These are phyloP conservation scores for Pichia sp. DNA, from an alignment of 1,139 yeast genomes.

Conservation along the genomic window DNA sequence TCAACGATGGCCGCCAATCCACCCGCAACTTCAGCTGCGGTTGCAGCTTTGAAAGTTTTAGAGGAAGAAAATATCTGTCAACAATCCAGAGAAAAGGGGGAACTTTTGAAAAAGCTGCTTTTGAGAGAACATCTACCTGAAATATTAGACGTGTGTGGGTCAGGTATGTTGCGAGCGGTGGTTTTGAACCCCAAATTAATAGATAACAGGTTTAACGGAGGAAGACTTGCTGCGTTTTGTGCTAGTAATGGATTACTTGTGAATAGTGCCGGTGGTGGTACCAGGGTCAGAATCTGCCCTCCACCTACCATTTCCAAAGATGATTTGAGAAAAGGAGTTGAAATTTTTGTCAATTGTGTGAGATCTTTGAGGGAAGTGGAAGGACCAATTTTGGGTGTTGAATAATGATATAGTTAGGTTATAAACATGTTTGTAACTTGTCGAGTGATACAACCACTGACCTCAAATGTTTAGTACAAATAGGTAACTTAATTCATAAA, in stretches of 20 bases:
- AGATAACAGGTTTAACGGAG: constrained; percentile 58
- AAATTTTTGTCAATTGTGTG: constrained; percentile 20
- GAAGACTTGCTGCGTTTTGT: constrained; percentile 88
- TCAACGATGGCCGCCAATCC: constrained; percentile 96
- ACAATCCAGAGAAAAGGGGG: constrained; percentile 62
- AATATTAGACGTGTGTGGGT: constrained; percentile 15
- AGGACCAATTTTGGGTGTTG: constrained; percentile 15
- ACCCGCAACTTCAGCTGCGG: constrained; percentile 81
- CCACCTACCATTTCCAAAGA: constrained; percentile 81
- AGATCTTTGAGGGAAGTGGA: constrained; percentile 8
- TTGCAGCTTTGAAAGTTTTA: constrained; percentile 83
- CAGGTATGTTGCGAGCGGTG: constrained; percentile 76
- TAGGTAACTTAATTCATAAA: no score
- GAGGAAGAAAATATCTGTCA: constrained; percentile 73
- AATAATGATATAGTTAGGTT: not conserved
- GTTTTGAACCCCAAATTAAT: constrained; percentile 55
- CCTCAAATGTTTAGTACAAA: no score
- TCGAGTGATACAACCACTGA: no score
- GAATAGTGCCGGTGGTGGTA: constrained; percentile 90
- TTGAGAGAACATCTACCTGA: constrained; percentile 32
- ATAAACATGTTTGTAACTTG: no score
- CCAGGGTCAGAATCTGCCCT: constrained; percentile 87
- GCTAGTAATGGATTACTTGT: constrained; percentile 77
- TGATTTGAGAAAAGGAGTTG: constrained; percentile 69
- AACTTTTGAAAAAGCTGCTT: constrained; percentile 51